phyloP scores from a whole-genome alignment of 2,329 filamentous ascomycete species.

The Colletotrichum sp. region DNA sequence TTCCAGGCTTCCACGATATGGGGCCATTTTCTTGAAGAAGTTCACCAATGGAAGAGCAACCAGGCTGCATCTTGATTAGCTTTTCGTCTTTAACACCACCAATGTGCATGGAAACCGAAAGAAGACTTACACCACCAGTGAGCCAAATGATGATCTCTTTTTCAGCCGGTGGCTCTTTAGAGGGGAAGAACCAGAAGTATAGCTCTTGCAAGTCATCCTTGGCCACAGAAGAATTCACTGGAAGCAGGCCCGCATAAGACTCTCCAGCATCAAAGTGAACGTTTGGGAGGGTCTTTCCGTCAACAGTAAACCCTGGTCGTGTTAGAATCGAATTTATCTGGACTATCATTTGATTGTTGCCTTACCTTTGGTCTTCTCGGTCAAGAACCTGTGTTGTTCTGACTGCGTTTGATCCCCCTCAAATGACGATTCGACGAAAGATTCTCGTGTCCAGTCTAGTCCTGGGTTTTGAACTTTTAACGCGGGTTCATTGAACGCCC shows the following conservation, averaged over 20 bases:
- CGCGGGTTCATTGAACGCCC: neutral
- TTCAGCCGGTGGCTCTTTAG: conserved; percentile 46
- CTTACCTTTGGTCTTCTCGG: neutral
- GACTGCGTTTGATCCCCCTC: neutral
- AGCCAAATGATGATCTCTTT: conserved; percentile 69
- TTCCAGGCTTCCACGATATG: conserved; percentile 74
- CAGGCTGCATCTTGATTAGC: conserved; percentile 41
- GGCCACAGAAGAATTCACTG: conserved; percentile 50
- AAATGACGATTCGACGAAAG: neutral
- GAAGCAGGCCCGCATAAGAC: conserved; percentile 66
- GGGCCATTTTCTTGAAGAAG: conserved; percentile 80
- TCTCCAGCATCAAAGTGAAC: conserved; percentile 72
- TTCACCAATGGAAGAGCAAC: conserved; percentile 67
- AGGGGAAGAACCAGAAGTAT: conserved; percentile 72
- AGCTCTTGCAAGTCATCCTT: conserved; percentile 50
- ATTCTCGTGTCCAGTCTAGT: neutral
- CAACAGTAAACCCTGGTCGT: conserved; percentile 62
- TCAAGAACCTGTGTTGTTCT: neutral
- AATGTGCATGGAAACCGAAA: neutral
- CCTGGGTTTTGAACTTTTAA: neutral
- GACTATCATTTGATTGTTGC: neutral
- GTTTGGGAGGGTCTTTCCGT: conserved; percentile 69
- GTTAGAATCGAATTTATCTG: neutral
- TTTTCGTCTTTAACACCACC: neutral
- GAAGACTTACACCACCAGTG: conserved; percentile 52